These are phyloP conservation scores for Arxiozyma bovina DNA, from an alignment of 1,139 yeast species.

Conservation along the genomic window DNA sequence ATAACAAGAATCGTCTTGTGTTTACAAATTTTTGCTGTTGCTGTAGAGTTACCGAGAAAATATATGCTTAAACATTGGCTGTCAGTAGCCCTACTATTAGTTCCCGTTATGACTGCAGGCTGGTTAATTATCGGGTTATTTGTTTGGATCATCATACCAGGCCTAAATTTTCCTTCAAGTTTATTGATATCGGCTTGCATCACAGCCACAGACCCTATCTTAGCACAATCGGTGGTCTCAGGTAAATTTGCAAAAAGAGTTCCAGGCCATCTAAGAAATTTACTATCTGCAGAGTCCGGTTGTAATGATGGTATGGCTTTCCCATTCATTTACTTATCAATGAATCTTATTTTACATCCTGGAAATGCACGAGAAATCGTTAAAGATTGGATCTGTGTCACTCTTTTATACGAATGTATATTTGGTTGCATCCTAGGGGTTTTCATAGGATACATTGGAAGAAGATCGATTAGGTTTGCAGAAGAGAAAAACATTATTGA, in stretches of 20 bases:
- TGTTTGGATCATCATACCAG: constrained; percentile 77
- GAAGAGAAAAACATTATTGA: constrained; percentile 72
- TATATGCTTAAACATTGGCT: constrained; percentile 89
- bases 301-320: constrained; percentile 99
- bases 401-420: constrained; percentile 79
- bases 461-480: constrained; percentile 60
- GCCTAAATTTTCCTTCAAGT: constrained; percentile 68
- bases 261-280: constrained; percentile 89
- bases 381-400: constrained; percentile 73
- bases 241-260: constrained; percentile 96
- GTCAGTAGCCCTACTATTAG: constrained; percentile 64
- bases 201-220: constrained; percentile 95
- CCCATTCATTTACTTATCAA: constrained; percentile 77
- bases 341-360: constrained; percentile 56
- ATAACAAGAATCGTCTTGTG: constrained; percentile 81
- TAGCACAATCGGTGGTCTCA: constrained; percentile 98
- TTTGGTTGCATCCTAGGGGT: constrained; percentile 78
- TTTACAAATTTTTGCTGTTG: constrained; percentile 93
- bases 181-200: constrained; percentile 83
- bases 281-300: constrained; percentile 88
- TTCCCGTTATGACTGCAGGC: constrained; percentile 92
- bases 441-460: constrained; percentile 63
- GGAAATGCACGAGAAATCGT: constrained; percentile 62
- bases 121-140: constrained; percentile 86
- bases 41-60: constrained; percentile 90